Evolutionary conservation across 495 filamentous ascomycete genomes (phyloP).

Genomic region (Lophiostoma macrostomum): DNA sequence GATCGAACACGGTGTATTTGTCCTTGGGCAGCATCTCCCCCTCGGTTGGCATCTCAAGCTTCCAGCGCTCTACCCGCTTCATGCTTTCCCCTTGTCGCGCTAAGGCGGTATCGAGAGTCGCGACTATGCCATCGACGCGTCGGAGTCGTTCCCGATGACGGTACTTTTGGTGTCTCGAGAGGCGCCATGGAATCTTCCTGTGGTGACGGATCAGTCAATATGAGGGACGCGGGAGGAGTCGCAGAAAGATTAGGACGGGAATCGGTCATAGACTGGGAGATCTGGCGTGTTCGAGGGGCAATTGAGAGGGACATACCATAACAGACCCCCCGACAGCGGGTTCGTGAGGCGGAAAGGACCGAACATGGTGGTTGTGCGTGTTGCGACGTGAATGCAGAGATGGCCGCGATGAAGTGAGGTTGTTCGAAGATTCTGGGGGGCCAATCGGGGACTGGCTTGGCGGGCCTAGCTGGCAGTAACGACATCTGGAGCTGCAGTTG

Average conservation of each 20-base stretch:
- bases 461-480: too few species aligned
- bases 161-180: conserved; percentile 84
- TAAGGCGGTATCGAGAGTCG: conserved; percentile 71
- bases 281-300: not conserved
- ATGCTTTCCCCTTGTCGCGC: conserved; percentile 49
- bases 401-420: conserved; percentile 4
- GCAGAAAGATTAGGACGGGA: too few species aligned
- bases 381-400: not conserved
- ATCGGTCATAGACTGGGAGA: too few species aligned
- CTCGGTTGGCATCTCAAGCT: conserved; percentile 91
- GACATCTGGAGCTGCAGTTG: not conserved
- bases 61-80: conserved; percentile 81
- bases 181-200: conserved; percentile 98
- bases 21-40: conserved; percentile 93
- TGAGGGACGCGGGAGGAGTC: too few species aligned
- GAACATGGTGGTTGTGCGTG: conserved; percentile 56
- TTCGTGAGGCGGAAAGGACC: conserved; percentile 77
- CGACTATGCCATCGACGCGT: conserved; percentile 78
- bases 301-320: conserved; percentile 37
- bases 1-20: conserved; percentile 97
- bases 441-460: conserved; percentile 10
- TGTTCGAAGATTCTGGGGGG: conserved; percentile 13
- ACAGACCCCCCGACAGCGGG: conserved; percentile 64
- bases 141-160: conserved; percentile 84
- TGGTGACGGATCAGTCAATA: not conserved